These are phyloP conservation scores for Coffea eugenioides DNA, from an alignment of 257 asterid genomes.

Conservation along the genomic window DNA sequence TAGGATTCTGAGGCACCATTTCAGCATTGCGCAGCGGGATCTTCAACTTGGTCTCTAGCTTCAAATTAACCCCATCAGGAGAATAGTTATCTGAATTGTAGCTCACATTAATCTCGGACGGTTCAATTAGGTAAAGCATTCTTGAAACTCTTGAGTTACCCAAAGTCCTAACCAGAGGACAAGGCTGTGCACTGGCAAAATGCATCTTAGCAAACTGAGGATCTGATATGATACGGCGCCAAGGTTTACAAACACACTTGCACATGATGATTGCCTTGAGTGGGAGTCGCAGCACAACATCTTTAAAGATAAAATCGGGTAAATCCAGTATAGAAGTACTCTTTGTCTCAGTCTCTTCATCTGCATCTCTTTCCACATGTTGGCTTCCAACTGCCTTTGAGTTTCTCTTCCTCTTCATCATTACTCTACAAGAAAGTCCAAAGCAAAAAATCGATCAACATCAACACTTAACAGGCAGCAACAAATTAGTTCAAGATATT, in stretches of 20 bases:
- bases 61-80: background rate
- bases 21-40: background rate
- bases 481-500: too few species aligned
- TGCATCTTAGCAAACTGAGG: constrained; percentile 10
- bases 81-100: background rate
- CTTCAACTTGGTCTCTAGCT: constrained; percentile 7
- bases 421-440: background rate
- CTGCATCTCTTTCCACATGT: background rate
- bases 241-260: constrained; percentile 2
- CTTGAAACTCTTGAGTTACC: background rate
- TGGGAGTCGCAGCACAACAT: background rate
- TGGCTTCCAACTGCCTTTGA: background rate
- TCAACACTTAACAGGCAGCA: background rate
- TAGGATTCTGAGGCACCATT: background rate
- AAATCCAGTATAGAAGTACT: constrained; percentile 5
- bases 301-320: background rate
- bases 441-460: background rate
- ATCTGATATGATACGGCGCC: background rate
- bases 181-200: constrained; percentile 1
- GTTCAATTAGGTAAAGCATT: constrained; percentile 9
- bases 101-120: background rate
- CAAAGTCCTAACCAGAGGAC: background rate
- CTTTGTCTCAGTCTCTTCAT: background rate
- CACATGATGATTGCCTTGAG: constrained; percentile 8
- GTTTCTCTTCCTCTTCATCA: background rate